Base-by-base conservation (phyloP, 306 rosid genomes). In the Cicer yamashitae region DNA sequence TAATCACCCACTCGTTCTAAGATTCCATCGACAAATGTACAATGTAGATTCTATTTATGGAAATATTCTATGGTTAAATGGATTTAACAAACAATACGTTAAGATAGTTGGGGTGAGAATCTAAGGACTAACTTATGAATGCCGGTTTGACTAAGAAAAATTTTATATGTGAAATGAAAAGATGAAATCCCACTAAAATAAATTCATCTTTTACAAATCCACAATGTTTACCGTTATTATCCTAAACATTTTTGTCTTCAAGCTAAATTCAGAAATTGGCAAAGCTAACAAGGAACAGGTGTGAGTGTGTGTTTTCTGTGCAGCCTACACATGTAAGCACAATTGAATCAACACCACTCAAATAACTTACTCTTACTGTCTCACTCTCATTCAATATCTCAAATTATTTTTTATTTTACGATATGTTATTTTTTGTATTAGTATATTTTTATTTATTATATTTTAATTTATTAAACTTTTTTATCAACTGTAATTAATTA, bases 71-170 rank as follows among this genome's bases (percentile, higher is more conserved):
- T 25, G 17, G 69, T 77, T 77, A 57, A 60, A 45, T 14, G 13
- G 45, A 45, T 68, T 18, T 58, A 37, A 47, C 43, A 40, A 65
- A 65, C 54, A 56, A 14, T 1, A 10, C n/a, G 12, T 43, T 48
- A 45, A 44, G 71, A 67, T 18, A 18, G 77, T 62, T 71, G 43
- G 39, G 39, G 48, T 58, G 20, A 34, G 76, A 69, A 13, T 77
- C 69, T 13, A 18, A 10, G 3, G 43, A 68, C 25, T 57, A 57
- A 57, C 59, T 69, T 45, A 47, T 59, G 25, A 18, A 47, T 20
- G 77, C 70, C 65, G 57, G 82, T 70, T 69, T 69, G 82, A 77
- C 76, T 6, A 59, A 46, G 12, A 12, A 5, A 9, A 17, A 11
- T 64, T 64, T 65, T 51, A 64, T 15, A 51, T 12, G 34, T 39